Evolutionary conservation across 208 protist genomes (phyloP), one percentile per base, ranked within the genome.

Genomic region (Crithidia fasciculata): DNA sequence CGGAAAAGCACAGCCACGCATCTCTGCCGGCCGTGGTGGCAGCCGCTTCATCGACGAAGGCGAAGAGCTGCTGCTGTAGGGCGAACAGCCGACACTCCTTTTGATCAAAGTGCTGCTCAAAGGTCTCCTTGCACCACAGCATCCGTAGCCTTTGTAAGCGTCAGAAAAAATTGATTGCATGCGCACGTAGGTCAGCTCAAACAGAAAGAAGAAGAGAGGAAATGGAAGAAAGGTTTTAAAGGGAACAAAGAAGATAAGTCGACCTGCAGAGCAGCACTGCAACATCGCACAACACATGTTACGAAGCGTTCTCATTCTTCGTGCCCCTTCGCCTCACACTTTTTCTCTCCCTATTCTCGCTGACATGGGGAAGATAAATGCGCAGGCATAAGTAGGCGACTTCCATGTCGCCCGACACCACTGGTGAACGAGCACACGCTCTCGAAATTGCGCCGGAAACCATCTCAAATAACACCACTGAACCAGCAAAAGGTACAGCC

Each of bases 101-200:
- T 0, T 75, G 55, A 50, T 67, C 68, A 69, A 92, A 93, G 66
- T 83, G 69, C 45, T 83, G 71, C 64, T 86, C 64, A 69, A 96
- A 94, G 0, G 83, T 89, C n/a, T 77, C 74, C 47, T 89, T 93
- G 69, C 87, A 94, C 89, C 88, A 96, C 39, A 96, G 56, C 85
- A 93, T 94, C 39, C 28, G 28, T 28, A 28, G 28, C 28, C 28
- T 28, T 28, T 28, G 28, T 28, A 28, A 28, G 28, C 1, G 28
- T 28, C 1, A 28, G 28, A 1, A 28, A 1, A 28, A 28, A 28
- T 28, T 28, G 28, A 1, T 28, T 28, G 28, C 28, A 28, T 28
- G 28, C 19, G 19, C 7, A 2, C 18, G 9, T 49, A 2, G 12
- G 7, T 8, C 45, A 49, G 45, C n/a, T 4, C 15, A 41, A 54